Evolutionary conservation across 164 flowering plant genomes (phyloP).

Genomic region (Santalum album): DNA sequence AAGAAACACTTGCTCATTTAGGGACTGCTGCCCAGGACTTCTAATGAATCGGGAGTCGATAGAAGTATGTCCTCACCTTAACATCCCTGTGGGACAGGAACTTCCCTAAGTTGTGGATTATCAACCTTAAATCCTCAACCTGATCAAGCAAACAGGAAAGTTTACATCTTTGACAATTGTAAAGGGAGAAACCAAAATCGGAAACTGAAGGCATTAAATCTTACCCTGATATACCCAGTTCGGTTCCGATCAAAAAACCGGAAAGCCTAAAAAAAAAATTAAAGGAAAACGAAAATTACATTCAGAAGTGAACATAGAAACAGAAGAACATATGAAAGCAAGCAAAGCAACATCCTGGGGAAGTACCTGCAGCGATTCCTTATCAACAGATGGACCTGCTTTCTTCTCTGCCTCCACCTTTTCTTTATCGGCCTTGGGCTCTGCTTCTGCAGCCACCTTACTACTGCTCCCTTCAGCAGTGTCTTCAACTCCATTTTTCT

Average conservation of each 20-base stretch:
- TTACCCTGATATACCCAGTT: conserved; percentile 79
- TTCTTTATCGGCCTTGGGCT: conserved; percentile 16
- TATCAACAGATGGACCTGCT: conserved; percentile 35
- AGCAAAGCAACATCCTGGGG: too few relatives aligned
- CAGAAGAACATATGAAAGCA: too few relatives aligned
- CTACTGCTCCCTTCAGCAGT: conserved; percentile 14
- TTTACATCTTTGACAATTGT: neutral
- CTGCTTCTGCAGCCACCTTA: conserved; percentile 14
- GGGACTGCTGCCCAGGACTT: neutral
- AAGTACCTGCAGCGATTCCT: conserved; percentile 67
- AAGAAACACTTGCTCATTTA: conserved; percentile 2
- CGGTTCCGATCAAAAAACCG: conserved; percentile 85
- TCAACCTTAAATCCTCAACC: conserved; percentile 92
- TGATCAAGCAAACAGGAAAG: conserved; percentile 21
- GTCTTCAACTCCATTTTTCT: conserved; percentile 22
- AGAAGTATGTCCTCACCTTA: conserved; percentile 38
- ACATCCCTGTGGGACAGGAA: conserved; percentile 86
- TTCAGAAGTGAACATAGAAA: too few relatives aligned
- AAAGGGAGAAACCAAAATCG: neutral
- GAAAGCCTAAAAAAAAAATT: conserved; percentile 60
- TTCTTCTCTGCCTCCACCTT: conserved; percentile 27
- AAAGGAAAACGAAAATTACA: neutral
- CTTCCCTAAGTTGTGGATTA: conserved; percentile 77
- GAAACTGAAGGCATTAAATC: neutral
- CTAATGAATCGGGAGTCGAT: neutral